phyloP scores from a whole-genome alignment of 441 rosid species.

The Cnidoscolus chayamansa region DNA sequence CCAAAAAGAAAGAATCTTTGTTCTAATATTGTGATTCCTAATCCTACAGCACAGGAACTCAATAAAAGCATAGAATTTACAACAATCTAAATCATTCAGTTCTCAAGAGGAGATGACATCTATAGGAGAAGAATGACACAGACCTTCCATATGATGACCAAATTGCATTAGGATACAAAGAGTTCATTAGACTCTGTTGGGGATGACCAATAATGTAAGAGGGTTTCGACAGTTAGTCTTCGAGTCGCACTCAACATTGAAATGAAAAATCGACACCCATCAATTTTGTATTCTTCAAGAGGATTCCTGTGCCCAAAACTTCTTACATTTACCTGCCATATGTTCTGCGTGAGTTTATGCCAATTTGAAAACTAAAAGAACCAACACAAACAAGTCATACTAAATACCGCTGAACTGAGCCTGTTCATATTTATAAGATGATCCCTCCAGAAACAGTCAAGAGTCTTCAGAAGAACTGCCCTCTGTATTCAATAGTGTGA shows the following conservation, averaged over 20 bases:
- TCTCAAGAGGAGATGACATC: background rate
- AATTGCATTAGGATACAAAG: slow-evolving; percentile 33
- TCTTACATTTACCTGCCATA: slow-evolving; percentile 78
- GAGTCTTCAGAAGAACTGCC: slow-evolving; percentile 82
- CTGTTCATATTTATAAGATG: slow-evolving; percentile 95
- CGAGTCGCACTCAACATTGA: slow-evolving; percentile 91
- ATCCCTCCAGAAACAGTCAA: slow-evolving; percentile 92
- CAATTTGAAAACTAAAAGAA: slow-evolving; percentile 9
- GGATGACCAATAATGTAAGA: slow-evolving; percentile 81
- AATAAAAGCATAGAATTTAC: background rate
- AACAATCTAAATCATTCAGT: background rate
- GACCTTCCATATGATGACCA: slow-evolving; percentile 4
- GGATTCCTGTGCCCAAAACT: slow-evolving; percentile 97
- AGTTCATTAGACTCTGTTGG: slow-evolving; percentile 72
- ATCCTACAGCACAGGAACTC: too few species aligned
- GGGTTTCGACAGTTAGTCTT: slow-evolving; percentile 77
- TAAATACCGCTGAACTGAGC: slow-evolving; percentile 80
- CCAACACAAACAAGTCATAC: slow-evolving; percentile 13
- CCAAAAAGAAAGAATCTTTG: too few species aligned
- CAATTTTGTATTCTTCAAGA: slow-evolving; percentile 97
- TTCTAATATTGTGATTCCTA: too few species aligned
- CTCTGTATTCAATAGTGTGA: slow-evolving; percentile 42
- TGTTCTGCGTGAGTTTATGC: slow-evolving; percentile 25
- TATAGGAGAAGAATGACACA: background rate
- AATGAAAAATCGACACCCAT: slow-evolving; percentile 92